phyloP scores from a whole-genome alignment of 2,329 filamentous ascomycete genomes.

The Pseudocercospora eumusae region DNA sequence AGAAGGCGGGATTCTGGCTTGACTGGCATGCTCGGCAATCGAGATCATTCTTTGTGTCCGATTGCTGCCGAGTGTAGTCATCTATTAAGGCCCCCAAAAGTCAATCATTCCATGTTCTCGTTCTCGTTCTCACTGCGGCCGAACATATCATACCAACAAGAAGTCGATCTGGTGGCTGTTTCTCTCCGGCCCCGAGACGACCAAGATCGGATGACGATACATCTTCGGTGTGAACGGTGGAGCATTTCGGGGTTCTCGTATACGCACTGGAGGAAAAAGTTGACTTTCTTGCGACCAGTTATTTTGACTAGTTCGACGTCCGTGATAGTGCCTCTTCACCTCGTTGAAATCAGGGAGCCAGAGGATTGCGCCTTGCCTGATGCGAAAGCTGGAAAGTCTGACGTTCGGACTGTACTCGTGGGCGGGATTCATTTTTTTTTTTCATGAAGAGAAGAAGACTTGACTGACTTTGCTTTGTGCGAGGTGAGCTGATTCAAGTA shows the following conservation, averaged over 20 bases:
- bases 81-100: too few species aligned
- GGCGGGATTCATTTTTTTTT: too few species aligned
- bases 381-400: conserved; percentile 44
- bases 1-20: not conserved
- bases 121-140: too few species aligned
- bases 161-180: not conserved
- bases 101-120: too few species aligned
- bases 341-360: not conserved
- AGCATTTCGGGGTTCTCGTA: not conserved
- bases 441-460: too few species aligned
- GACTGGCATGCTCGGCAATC: not conserved
- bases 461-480: too few species aligned
- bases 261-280: too few species aligned
- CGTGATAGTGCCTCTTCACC: not conserved
- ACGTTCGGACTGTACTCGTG: conserved; percentile 33
- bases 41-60: not conserved
- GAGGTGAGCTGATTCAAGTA: too few species aligned
- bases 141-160: not conserved
- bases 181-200: not conserved
- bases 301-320: too few species aligned
- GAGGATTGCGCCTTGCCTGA: not conserved
- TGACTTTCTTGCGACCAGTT: not conserved
- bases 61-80: not conserved
- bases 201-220: not conserved
- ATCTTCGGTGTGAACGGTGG: not conserved